A percentile compares a stretch with the other conserved stretches of the same genome.
These are phyloP conservation scores for Trypanosoma congolense DNA, from an alignment of 208 protist species.

Conservation along the genomic window DNA sequence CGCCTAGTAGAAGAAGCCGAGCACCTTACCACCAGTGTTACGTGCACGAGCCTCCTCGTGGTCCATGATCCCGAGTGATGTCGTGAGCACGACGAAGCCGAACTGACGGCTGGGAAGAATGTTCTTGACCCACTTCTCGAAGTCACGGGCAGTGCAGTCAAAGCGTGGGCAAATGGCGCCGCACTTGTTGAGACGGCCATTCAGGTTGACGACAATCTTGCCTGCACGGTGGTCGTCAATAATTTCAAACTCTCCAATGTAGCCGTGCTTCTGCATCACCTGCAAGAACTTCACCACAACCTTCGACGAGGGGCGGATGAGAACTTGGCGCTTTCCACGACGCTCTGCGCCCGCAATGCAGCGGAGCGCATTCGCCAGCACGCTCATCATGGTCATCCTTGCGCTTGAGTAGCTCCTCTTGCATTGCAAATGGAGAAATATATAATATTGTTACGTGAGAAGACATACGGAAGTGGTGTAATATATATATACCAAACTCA, in stretches of 20 bases:
- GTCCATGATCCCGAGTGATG: constrained; percentile 99
- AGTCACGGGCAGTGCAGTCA: constrained; percentile 93
- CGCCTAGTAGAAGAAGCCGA: constrained; percentile 99
- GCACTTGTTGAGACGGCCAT: constrained; percentile 99
- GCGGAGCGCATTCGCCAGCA: constrained; percentile 98
- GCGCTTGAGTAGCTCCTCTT: constrained; percentile 16
- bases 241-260: constrained; percentile 99
- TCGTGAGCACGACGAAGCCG: constrained; percentile 99
- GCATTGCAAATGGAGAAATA: no score
- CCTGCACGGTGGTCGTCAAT: constrained; percentile 99
- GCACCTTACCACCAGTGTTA: constrained; percentile 99
- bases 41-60: constrained; percentile 98
- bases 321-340: constrained; percentile 99
- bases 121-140: constrained; percentile 99
- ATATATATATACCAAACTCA: no score
- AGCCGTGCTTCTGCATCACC: constrained; percentile 99
- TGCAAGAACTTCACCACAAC: constrained; percentile 99
- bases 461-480: no score
- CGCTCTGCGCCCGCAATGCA: constrained; percentile 99
- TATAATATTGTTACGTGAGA: no score
- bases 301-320: constrained; percentile 99
- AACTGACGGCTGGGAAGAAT: constrained; percentile 99
- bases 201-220: constrained; percentile 99
- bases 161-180: constrained; percentile 99
- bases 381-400: constrained; percentile 99